Evolutionary conservation across 768 basidiomycete species (phyloP), one percentile per base, ranked within the genome.

Genomic region (Collybiopsis confluens): DNA sequence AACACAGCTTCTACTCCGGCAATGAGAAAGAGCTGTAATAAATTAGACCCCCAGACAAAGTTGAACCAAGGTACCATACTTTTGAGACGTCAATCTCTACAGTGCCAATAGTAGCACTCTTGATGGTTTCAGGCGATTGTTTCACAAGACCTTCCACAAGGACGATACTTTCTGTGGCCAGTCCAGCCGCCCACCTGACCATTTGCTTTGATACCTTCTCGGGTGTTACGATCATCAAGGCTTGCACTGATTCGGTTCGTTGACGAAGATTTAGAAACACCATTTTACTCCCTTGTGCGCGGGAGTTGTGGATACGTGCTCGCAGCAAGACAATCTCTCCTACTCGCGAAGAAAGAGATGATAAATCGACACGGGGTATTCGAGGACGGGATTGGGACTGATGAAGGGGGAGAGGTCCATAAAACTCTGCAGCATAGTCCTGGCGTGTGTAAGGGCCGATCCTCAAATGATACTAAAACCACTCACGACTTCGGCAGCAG

Each of bases 241-340:
- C 94, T 67, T 98, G 96, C 8, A 99, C 85, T 52, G 95, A 78
- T 64, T 88, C 79, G 13, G 80, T 86, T 61, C 90, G 82, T 68
- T 99, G 96, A 55, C 96, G 89, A 52, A 99, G 78, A 65, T 86
- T 86, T 49, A 98, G 72, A 72, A 99, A 99, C 48, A 90, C 90
- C 84, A 98, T 93, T 75, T 93, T 99, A 72, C 83, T 90, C 60
- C 91, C 93, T 68, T 97, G 92, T 0, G 90, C 88, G 52, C 97
- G 86, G 24, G 89, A 87, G 15, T 89, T 94, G 67, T 96, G 92
- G 41, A 99, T 78, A 52, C 97, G 84, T 11, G 93, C 94, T 59
- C 96, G 89, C 56, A 98, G 73, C 55, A 91, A 72, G 47, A 98
- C 88, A 5, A 74, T 80, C 64, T 95, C 74, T 5, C 85, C 92